Conservation (phyloP, 1,284 basidiomycete genomes). For the Leccinum solheimii region DNA sequence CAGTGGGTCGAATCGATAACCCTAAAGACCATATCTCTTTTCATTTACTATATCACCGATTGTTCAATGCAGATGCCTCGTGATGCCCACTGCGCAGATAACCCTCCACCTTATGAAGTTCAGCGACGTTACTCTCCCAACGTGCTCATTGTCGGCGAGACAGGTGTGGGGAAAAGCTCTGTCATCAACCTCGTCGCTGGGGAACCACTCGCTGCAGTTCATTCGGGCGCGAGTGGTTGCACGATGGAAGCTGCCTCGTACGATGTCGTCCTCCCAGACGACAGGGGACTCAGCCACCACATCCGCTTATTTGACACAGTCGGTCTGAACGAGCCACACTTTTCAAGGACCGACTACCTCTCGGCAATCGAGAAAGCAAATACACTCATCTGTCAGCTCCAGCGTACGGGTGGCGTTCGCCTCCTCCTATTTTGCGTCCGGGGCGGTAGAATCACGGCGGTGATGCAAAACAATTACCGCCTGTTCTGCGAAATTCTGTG, state of each 20-base stretch:
- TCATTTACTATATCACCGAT: slow-evolving; percentile 4
- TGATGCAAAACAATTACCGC: slow-evolving; percentile 25
- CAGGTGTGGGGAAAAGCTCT: slow-evolving; percentile 29
- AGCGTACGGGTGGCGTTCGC: slow-evolving; percentile 25
- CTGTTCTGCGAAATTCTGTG: slow-evolving; percentile 29
- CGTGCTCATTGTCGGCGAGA: slow-evolving; percentile 28
- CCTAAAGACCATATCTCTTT: neutral
- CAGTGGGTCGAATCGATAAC: slow-evolving; percentile 12
- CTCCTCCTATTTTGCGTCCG: slow-evolving; percentile 34
- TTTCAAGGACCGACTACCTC: slow-evolving; percentile 19
- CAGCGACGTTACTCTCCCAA: slow-evolving; percentile 17
- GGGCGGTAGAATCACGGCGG: slow-evolving; percentile 27
- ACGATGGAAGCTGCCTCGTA: slow-evolving; percentile 22
- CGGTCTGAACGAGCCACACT: slow-evolving; percentile 24
- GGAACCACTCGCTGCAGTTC: slow-evolving; percentile 17
- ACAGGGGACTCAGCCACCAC: slow-evolving; percentile 11
- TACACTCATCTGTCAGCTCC: slow-evolving; percentile 26
- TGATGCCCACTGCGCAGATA: slow-evolving; percentile 5
- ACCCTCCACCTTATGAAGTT: slow-evolving; percentile 20
- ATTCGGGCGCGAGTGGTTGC: slow-evolving; percentile 16
- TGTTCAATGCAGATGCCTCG: slow-evolving; percentile 15
- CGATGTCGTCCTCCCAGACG: slow-evolving; percentile 18
- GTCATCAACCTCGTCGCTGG: slow-evolving; percentile 27
- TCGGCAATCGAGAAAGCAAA: slow-evolving; percentile 24
- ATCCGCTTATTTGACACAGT: slow-evolving; percentile 26